Conservation (phyloP, 306 rosid genomes). For the Heteromeles arbutifolia region DNA sequence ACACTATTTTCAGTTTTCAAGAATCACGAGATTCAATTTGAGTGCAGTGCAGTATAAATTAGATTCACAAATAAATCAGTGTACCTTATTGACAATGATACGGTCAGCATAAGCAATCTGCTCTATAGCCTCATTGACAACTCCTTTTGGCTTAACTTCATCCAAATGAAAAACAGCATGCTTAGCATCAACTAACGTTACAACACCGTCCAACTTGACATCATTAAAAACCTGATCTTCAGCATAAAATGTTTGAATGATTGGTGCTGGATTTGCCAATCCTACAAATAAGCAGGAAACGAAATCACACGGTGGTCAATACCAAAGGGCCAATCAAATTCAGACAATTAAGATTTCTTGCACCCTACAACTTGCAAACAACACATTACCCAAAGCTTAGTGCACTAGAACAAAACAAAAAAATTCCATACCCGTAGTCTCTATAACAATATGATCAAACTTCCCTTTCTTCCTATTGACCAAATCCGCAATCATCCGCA, state of each 20-base stretch:
- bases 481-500: slow-evolving; percentile 77
- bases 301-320: slow-evolving; percentile 1
- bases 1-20: slow-evolving; percentile 2
- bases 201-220: slow-evolving; percentile 96
- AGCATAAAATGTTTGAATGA: slow-evolving; percentile 92
- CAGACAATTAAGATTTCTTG: background rate
- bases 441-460: slow-evolving; percentile 89
- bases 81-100: slow-evolving; percentile 89
- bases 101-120: slow-evolving; percentile 97
- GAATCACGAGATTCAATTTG: slow-evolving; percentile 5
- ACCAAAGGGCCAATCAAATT: background rate
- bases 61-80: background rate
- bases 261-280: slow-evolving; percentile 94
- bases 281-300: slow-evolving; percentile 34
- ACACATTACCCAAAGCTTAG: too few species aligned
- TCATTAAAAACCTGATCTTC: slow-evolving; percentile 72
- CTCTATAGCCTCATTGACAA: slow-evolving; percentile 84
- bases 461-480: slow-evolving; percentile 74
- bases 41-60: background rate
- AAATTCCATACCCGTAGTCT: slow-evolving; percentile 61
- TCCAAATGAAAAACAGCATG: slow-evolving; percentile 75
- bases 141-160: slow-evolving; percentile 82
- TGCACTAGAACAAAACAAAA: background rate
- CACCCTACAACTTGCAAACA: background rate
- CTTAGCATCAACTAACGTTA: slow-evolving; percentile 91